Evolutionary conservation across 2,329 filamentous ascomycete genomes (phyloP).

Genomic region (Neoarthrinium moseri): DNA sequence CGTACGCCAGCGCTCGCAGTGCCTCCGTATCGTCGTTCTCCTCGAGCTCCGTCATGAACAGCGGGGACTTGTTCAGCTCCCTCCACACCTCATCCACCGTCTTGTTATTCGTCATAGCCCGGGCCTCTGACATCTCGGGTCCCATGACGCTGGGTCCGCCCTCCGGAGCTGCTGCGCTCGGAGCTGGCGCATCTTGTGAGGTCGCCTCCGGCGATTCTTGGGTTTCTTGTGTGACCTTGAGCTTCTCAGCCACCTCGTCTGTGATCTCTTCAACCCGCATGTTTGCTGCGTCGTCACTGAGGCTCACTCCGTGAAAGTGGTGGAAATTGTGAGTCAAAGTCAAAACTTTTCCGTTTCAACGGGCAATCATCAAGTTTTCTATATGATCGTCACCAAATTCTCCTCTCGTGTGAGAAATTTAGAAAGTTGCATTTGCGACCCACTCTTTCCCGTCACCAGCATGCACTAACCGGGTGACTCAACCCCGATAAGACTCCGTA

Average conservation of each 20-base stretch:
- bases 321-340: neutral
- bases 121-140: slow-evolving; percentile 46
- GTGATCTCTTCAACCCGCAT: slow-evolving; percentile 43
- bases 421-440: neutral
- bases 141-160: slow-evolving; percentile 15
- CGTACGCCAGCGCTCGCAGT: slow-evolving; percentile 85
- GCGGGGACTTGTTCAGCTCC: slow-evolving; percentile 63
- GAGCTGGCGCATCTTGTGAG: slow-evolving; percentile 5
- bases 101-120: slow-evolving; percentile 39
- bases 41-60: slow-evolving; percentile 95
- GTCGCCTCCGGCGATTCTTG: slow-evolving; percentile 15
- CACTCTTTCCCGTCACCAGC: too few relatives aligned
- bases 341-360: neutral
- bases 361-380: too few relatives aligned
- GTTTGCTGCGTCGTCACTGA: neutral
- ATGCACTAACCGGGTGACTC: too few relatives aligned
- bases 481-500: too few relatives aligned
- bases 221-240: slow-evolving; percentile 34
- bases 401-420: neutral
- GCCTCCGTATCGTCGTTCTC: slow-evolving; percentile 85
- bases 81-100: slow-evolving; percentile 55
- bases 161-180: neutral
- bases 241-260: slow-evolving; percentile 32
- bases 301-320: neutral
- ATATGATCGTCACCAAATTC: neutral